Evolutionary conservation across 2,329 filamentous ascomycete species (phyloP).

Genomic region (Neofusicoccum ribis): DNA sequence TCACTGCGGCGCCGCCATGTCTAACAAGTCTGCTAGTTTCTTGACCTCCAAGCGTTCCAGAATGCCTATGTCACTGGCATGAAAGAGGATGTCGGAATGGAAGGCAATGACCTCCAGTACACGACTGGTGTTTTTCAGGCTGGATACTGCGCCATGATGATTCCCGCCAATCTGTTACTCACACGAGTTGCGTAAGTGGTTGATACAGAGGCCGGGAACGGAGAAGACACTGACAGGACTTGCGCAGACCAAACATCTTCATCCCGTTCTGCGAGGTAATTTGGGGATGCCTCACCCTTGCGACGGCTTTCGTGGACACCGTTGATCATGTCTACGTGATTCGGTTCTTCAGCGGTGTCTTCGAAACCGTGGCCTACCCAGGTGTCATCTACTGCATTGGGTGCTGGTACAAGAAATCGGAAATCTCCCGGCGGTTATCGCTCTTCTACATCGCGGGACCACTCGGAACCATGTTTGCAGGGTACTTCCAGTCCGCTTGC

Average conservation of each 20-base stretch:
- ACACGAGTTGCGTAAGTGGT: not conserved
- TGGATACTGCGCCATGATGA: constrained; percentile 8
- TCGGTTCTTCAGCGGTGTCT: constrained; percentile 6
- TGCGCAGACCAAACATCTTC: not conserved
- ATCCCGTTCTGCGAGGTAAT: not conserved
- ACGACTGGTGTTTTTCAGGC: not conserved
- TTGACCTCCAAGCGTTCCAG: constrained; percentile 45
- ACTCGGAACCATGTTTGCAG: constrained; percentile 19
- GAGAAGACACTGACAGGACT: not conserved
- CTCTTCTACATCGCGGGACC: constrained; percentile 21
- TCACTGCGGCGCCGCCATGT: constrained; percentile 52
- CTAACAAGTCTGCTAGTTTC: constrained; percentile 44
- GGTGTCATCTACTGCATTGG: constrained; percentile 24
- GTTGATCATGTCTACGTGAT: constrained; percentile 1
- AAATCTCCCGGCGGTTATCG: constrained; percentile 21
- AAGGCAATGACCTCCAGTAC: constrained; percentile 28
- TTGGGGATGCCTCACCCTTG: constrained; percentile 6
- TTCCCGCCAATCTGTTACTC: not conserved
- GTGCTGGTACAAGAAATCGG: constrained; percentile 23
- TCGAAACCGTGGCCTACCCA: constrained; percentile 17
- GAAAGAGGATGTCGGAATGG: constrained; percentile 39
- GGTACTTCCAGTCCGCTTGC: constrained; percentile 21
- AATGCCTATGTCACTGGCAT: constrained; percentile 45
- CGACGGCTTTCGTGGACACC: not conserved
- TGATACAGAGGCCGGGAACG: not conserved